phyloP scores from a whole-genome alignment of 139 green algal species.

The Pseudopediastrum boryanum region DNA sequence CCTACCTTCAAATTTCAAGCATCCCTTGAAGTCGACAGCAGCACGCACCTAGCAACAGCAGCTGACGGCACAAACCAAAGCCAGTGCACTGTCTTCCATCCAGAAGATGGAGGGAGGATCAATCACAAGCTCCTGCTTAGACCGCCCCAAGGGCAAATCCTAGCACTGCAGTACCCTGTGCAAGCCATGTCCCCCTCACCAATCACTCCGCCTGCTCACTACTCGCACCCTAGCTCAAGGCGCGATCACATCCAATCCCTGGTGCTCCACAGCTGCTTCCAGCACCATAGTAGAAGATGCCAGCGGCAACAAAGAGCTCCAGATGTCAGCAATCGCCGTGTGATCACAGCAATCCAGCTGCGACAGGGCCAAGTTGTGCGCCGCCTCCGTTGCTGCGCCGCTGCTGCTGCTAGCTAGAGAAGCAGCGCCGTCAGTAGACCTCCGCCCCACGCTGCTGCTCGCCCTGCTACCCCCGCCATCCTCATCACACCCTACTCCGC shows the following conservation, averaged over 20 bases:
- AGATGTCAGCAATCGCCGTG: slow-evolving; percentile 39
- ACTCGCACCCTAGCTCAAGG: slow-evolving; percentile 4
- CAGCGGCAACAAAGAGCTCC: slow-evolving; percentile 41
- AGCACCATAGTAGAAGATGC: slow-evolving; percentile 11
- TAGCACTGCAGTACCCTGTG: too few relatives aligned
- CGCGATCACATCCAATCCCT: slow-evolving; percentile 40
- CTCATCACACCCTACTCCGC: background rate
- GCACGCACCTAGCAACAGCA: too few relatives aligned
- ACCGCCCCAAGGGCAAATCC: too few relatives aligned
- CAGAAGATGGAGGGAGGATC: too few relatives aligned
- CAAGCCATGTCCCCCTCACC: too few relatives aligned
- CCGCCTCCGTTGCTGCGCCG: slow-evolving; percentile 8
- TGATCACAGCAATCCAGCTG: slow-evolving; percentile 47
- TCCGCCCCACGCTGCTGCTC: background rate
- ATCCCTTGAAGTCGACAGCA: too few relatives aligned
- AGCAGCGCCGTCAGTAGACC: background rate
- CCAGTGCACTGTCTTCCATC: too few relatives aligned
- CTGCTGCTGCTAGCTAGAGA: slow-evolving; percentile 10
- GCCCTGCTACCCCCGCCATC: background rate
- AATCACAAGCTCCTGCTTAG: too few relatives aligned
- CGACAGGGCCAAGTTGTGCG: background rate
- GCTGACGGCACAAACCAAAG: too few relatives aligned
- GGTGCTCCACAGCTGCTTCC: background rate
- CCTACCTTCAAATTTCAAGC: too few relatives aligned
- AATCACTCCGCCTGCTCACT: too few relatives aligned